Evolutionary conservation across 2,329 filamentous ascomycete genomes (phyloP), one percentile per base, ranked within the genome.

Genomic region (Penicillium sp.): DNA sequence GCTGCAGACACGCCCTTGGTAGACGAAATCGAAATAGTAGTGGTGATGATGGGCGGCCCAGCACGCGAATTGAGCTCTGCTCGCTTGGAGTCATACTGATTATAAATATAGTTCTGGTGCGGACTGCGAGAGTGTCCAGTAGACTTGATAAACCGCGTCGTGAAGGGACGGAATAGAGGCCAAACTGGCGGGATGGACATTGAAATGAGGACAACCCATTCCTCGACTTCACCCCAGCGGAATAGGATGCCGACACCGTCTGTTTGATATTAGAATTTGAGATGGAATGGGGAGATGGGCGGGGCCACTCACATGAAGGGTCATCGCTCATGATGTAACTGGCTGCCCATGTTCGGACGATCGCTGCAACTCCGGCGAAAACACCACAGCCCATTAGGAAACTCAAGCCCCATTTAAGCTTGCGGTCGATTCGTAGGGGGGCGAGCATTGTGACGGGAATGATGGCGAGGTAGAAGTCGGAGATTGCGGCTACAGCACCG

Each of bases 151-250:
- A 61, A 62, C 18, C 47, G 51, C 22, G 43, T 42, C 6, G 56
- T 62, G 11, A 58, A 53, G 8, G 61, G 58, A 7, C 61, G 46
- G 54, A 64, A 61, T 11, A 64, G 29, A 22, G 61, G 60, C 61
- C 61, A 64, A 1, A 62, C 61, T 1, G 60, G 61, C 23, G 61
- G 61, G 15, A 64, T 64, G 26, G 60, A 62, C 61, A 64, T 64
- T 25, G 61, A 55, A 44, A 63, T 63, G n/a, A 64, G 55, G 9
- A 64, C 58, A 29, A 64, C 42, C 61, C 61, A 62, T 50, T 62
- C 61, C 31, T 62, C 61, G 27, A 62, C 53, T 56, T 64, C 56
- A 22, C 61, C 61, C 60, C 60, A 64, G 49, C 54, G 48, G 55
- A 64, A 64, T 2, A 64, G 51, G 9, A 50, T 53, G 2, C 60